Evolutionary conservation across 2,329 filamentous ascomycete species (phyloP), one percentile per base, ranked within the genome.

Genomic region (Botrytis byssoidea): DNA sequence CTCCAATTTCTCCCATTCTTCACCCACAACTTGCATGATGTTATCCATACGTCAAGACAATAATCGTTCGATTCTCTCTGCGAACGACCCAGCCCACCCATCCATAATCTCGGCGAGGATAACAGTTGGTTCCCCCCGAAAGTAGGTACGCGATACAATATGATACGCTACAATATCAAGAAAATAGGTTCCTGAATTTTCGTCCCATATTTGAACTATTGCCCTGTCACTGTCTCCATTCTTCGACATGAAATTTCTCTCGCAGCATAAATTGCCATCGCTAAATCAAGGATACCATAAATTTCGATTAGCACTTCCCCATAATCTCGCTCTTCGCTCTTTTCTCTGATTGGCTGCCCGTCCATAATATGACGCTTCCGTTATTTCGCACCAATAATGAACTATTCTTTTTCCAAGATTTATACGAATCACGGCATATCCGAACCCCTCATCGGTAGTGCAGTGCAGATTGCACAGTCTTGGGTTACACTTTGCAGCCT

Each of bases 361-460:
- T 3, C 2, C 18, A n/a, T 37, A 35, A 29, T 20, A 71, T 72
- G 61, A 72, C 37, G 70, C 70, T 72, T 72, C 32, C 60, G 18
- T 67, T 29, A 25, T 72, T 67, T 72, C 57, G 61, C 35, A 67
- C 70, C 61, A 72, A 72, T 72, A 35, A 57, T n/a, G 25, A 67
- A 29, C 32, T 14, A 12, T 3, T 48, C 44, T 46, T 32, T 71
- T 71, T 48, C 42, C 55, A 40, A 35, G n/a, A 57, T 32, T 59
- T 37, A 55, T 61, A 73, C 73, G 51, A 74, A 68, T 74, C 70
- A 74, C 73, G 70, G 73, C 73, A 74, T 42, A 67, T 68, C 73
- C 73, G 70, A 44, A 44, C 61, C 63, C 68, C 67, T 68, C 64
- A 48, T 74, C 70, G 70, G 73, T 73, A 74, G 70, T 73, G 70